Percentiles rank a stretch among this genome's conserved stretches.
phyloP scores from a whole-genome alignment of 1,284 basidiomycete species.

The Austroboletus olivaceoglutinosus region DNA sequence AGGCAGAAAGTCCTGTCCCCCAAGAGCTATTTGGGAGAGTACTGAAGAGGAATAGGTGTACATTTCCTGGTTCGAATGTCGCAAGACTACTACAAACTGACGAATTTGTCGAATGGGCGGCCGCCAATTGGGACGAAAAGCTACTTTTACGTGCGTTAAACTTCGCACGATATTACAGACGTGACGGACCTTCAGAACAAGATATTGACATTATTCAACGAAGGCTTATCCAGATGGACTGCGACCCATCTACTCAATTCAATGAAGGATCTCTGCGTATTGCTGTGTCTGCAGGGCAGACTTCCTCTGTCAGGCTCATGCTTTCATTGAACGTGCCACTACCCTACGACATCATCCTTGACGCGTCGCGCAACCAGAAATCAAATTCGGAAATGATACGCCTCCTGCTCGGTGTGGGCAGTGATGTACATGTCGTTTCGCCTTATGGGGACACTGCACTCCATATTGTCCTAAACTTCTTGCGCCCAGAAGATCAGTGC shows the following conservation, averaged over 20 bases:
- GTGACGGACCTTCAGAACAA: too few species aligned
- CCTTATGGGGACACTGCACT: slow-evolving; percentile 1
- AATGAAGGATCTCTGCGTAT: background rate
- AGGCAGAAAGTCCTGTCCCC: slow-evolving; percentile 12
- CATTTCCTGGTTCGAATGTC: too few species aligned
- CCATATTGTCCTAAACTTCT: background rate
- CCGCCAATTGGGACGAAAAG: background rate
- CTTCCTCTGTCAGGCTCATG: background rate
- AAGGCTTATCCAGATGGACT: slow-evolving; percentile 11
- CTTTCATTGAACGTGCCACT: background rate
- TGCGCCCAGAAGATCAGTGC: too few species aligned
- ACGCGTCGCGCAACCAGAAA: background rate
- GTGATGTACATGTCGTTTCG: background rate
- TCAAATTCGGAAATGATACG: background rate
- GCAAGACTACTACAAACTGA: slow-evolving; percentile 11
- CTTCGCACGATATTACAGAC: background rate
- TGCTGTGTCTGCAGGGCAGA: slow-evolving; percentile 1
- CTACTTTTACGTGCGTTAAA: background rate
- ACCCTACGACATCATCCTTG: slow-evolving; percentile 10
- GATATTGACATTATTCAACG: background rate
- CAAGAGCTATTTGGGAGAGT: slow-evolving; percentile 4
- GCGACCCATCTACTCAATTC: background rate
- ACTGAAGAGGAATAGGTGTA: too few species aligned
- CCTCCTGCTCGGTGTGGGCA: slow-evolving; percentile 5
- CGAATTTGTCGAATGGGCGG: slow-evolving; percentile 12